Evolutionary conservation across 2,329 filamentous ascomycete species (phyloP), one percentile per base, ranked within the genome.

Genomic region (Neofusicoccum laricinum): DNA sequence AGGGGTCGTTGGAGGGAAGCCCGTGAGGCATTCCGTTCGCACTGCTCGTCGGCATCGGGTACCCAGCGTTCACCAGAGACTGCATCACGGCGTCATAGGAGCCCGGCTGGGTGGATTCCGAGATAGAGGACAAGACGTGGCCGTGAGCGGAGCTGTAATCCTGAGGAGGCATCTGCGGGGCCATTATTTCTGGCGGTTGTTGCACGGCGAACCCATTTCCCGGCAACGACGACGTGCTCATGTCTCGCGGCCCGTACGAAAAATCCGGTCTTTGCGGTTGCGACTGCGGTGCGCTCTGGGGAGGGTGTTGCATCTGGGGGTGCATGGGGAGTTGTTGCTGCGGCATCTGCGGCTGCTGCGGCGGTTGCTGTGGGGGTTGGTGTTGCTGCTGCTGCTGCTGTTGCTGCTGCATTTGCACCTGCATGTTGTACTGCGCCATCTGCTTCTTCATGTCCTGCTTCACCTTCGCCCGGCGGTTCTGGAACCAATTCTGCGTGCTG

Each of bases 361-460:
- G 59, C 17, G 21, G 48, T 14, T 46, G 48, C 21, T 58, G 62
- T 19, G 30, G 53, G 6, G 34, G 53, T 14, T 41, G 61, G 12
- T 32, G 46, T 36, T 43, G 48, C 19, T 25, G 48, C 36, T 19
- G 48, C 36, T 19, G 45, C 4, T 45, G 43, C 30, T 55, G 46
- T 40, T 49, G 51, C 38, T 63, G 64, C 43, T 55, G 64, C 59
- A 58, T 55, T n/a, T 61, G 49, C 19, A 61, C n/a, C 38, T 68
- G 68, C 75, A 76, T 76, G 69, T 73, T 74, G 66, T 71, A 70
- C 68, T 75, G 73, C 10, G 55, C 46, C 55, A 51, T 36, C 63
- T 76, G 72, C 71, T 83, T 84, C 74, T 83, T 83, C 57, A 76
- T 71, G 70, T 84, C 81, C 68, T 84, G 81, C 74, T 83, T 84